Percentiles rank a stretch among this genome's conserved stretches.
Conservation (phyloP, 2,329 filamentous ascomycete species). For the Calonectria multiphialidica region DNA sequence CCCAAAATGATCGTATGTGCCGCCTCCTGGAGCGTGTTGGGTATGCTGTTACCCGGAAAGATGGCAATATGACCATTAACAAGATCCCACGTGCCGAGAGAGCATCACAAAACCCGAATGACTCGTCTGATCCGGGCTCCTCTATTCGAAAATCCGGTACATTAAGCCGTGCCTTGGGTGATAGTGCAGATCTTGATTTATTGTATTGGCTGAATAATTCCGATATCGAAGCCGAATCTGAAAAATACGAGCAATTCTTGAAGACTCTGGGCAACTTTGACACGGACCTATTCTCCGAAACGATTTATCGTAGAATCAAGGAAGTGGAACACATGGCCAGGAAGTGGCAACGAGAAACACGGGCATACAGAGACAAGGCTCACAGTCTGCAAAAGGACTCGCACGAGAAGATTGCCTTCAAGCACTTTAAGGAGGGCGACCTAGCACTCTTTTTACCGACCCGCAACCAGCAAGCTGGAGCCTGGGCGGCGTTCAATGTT, state of each 20-base stretch:
- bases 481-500: conserved; percentile 99
- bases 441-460: conserved; percentile 94
- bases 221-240: conserved; percentile 74
- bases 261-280: conserved; percentile 82
- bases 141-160: conserved; percentile 67
- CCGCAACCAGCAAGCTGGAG: conserved; percentile 91
- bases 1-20: conserved; percentile 86
- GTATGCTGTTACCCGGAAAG: conserved; percentile 82
- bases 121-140: conserved; percentile 68
- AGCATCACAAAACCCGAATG: conserved; percentile 64
- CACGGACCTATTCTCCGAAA: conserved; percentile 85
- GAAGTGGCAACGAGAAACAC: conserved; percentile 92
- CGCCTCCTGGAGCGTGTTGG: conserved; percentile 89
- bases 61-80: conserved; percentile 80
- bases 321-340: conserved; percentile 94
- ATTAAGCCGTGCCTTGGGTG: conserved; percentile 66
- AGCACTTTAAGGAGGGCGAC: conserved; percentile 96
- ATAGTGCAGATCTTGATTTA: conserved; percentile 77
- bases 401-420: conserved; percentile 96
- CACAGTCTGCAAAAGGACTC: conserved; percentile 85
- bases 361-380: conserved; percentile 88
- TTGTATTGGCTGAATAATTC: conserved; percentile 85
- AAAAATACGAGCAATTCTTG: conserved; percentile 82
- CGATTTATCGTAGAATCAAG: conserved; percentile 88
- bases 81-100: conserved; percentile 74